Evolutionary conservation across 2,329 filamentous ascomycete genomes (phyloP).

Genomic region (Fusarium guadeloupense): DNA sequence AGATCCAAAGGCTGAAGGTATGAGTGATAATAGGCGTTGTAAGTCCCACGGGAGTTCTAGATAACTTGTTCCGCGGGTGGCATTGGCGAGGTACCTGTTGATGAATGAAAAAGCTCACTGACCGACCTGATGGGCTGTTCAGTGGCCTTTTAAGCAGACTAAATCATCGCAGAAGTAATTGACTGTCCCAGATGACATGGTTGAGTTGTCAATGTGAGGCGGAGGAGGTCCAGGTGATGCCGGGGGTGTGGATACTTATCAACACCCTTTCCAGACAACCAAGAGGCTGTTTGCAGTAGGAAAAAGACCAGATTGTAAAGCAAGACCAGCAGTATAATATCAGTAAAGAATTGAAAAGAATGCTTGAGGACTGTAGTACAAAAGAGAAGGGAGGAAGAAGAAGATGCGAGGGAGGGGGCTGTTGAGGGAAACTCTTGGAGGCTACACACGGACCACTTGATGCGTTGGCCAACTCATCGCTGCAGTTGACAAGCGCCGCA

Average conservation of each 20-base stretch:
- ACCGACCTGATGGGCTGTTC: background rate
- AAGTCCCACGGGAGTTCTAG: background rate
- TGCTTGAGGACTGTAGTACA: conserved; percentile 5
- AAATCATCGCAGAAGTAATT: background rate
- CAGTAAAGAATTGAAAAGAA: background rate
- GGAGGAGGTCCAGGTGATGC: conserved; percentile 32
- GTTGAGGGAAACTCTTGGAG: conserved; percentile 43
- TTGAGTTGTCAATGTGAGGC: conserved; percentile 31
- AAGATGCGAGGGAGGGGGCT: conserved; percentile 36
- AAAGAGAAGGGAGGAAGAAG: conserved; percentile 23
- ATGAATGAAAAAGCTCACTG: background rate
- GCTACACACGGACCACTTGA: conserved; percentile 55
- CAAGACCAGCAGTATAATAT: conserved; percentile 4
- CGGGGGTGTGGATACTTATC: conserved; percentile 35
- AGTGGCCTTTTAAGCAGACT: background rate
- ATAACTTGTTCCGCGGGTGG: background rate
- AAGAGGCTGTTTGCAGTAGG: background rate
- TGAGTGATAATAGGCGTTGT: conserved; percentile 4
- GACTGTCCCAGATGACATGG: conserved; percentile 27
- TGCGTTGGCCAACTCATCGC: conserved; percentile 55
- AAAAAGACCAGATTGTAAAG: background rate
- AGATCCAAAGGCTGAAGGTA: background rate
- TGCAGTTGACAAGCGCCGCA: conserved; percentile 53
- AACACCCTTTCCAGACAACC: conserved; percentile 15
- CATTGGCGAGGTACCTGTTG: background rate